Base-by-base conservation (phyloP, 2,329 filamentous ascomycete genomes). In the Fusarium acutatum region DNA sequence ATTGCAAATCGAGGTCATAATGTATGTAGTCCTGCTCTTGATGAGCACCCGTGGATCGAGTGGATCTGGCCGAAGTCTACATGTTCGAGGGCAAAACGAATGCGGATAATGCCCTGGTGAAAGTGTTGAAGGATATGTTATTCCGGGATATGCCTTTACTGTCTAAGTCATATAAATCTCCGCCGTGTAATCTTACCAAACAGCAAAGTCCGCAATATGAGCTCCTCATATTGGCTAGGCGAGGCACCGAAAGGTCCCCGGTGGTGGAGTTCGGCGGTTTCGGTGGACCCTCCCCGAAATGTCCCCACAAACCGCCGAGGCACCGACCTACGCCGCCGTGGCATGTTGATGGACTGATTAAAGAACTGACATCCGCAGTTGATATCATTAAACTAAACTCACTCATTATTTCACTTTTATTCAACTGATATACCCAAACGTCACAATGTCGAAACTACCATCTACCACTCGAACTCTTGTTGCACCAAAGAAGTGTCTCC, bases 401-500 rank as follows among this genome's bases (percentile, higher is more conserved):
- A 24, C 47, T 8, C 4, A 12, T 28, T 18, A 20, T 28, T 11
- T 6, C 15, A 5, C 20, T 11, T 49, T 0, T 13, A 50, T n/a
- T 15, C 30, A 5, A 26, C 12, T 20, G 1, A n/a, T 8, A 18
- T 15, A n/a, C 8, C 9, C 18, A 6, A 15, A 13, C 2, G 5
- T 7, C 15, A 41, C 18, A 2, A 83, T 83, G 81, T 46, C 73
- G 5, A 59, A 73, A 22, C 41, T 84, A 52, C 80, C 83, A n/a
- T 46, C 69, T 10, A 85, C 80, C 3, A 86, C 85, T 83, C 83
- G 84, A 67, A 81, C 84, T 11, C 81, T 87, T 41, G 81, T 84
- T 20, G 83, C 84, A 34, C 82, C 79, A 0, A 83, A 79, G 47
- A 81, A 82, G 62, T 82, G 83, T 69, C 72, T 68, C 9, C 85